A percentile compares a stretch with the other conserved stretches of the same genome.
These are phyloP conservation scores for Pseudonitzschia pungens DNA, from an alignment of 108 stramenopile genomes.

Conservation along the genomic window DNA sequence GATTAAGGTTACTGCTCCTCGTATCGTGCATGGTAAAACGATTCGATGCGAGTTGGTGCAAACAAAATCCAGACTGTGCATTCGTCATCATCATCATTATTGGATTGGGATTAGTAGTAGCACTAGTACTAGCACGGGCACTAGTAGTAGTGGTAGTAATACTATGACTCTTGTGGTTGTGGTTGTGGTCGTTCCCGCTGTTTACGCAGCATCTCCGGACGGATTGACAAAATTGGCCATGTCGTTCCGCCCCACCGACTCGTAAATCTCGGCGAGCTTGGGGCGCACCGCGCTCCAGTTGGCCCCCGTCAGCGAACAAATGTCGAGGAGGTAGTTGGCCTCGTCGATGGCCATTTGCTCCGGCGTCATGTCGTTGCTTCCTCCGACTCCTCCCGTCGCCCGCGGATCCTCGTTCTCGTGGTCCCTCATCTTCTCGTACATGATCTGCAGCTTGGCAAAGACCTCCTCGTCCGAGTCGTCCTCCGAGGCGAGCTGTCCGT, in stretches of 20 bases:
- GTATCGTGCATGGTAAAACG: too few species aligned
- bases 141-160: too few species aligned
- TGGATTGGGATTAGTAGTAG: too few species aligned
- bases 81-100: too few species aligned
- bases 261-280: slow-evolving; percentile 62
- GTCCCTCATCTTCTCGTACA: slow-evolving; percentile 74
- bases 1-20: too few species aligned
- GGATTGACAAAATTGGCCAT: slow-evolving; percentile 70
- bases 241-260: slow-evolving; percentile 54
- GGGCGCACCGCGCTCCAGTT: slow-evolving; percentile 58
- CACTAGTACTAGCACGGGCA: too few species aligned
- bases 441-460: slow-evolving; percentile 54
- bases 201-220: too few species aligned
- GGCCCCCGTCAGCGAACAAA: slow-evolving; percentile 52
- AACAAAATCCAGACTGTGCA: too few species aligned
- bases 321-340: slow-evolving; percentile 73
- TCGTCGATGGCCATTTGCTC: slow-evolving; percentile 71
- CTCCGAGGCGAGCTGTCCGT: slow-evolving; percentile 50
- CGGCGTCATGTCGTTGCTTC: slow-evolving; percentile 46
- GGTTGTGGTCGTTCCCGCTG: too few species aligned
- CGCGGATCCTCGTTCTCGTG: slow-evolving; percentile 62
- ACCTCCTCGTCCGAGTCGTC: slow-evolving; percentile 54
- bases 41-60: too few species aligned
- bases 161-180: too few species aligned
- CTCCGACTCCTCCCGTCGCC: too few species aligned